These are phyloP conservation scores for Phymatotrichopsis omnivora DNA, from an alignment of 2,329 filamentous ascomycete genomes.

Conservation along the genomic window DNA sequence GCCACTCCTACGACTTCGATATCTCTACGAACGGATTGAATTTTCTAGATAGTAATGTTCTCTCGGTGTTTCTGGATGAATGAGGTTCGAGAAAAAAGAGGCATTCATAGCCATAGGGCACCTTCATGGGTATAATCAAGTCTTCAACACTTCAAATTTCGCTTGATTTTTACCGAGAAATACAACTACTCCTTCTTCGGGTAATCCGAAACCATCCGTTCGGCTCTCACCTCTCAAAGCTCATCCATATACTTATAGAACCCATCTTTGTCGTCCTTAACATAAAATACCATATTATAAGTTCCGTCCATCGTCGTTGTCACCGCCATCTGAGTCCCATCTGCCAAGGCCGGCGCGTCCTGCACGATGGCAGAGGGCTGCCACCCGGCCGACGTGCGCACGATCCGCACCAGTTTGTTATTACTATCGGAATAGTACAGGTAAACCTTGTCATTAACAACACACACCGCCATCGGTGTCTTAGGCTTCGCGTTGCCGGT, in stretches of 20 bases:
- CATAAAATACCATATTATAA: conserved; percentile 5
- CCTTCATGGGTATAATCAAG: neutral
- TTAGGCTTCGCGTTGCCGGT: conserved; percentile 5
- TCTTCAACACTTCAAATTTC: neutral
- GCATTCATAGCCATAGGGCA: neutral
- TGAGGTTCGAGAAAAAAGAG: neutral
- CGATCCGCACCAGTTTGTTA: neutral
- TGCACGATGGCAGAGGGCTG: neutral
- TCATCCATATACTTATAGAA: conserved; percentile 1
- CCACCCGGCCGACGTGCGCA: neutral
- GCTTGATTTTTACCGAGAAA: neutral
- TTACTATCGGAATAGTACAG: conserved; percentile 9
- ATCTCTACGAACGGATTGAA: no score
- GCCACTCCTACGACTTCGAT: no score
- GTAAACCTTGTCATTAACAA: neutral
- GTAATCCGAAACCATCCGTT: neutral
- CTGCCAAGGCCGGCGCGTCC: neutral
- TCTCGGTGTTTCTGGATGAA: no score
- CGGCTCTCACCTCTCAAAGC: neutral
- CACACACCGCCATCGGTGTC: conserved; percentile 2
- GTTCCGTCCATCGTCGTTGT: neutral
- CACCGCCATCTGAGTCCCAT: neutral
- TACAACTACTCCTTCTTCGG: conserved; percentile 1
- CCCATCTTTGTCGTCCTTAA: neutral
- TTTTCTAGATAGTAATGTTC: no score